phyloP scores from a whole-genome alignment of 768 basidiomycete genomes.

The Podaxis pistillaris region DNA sequence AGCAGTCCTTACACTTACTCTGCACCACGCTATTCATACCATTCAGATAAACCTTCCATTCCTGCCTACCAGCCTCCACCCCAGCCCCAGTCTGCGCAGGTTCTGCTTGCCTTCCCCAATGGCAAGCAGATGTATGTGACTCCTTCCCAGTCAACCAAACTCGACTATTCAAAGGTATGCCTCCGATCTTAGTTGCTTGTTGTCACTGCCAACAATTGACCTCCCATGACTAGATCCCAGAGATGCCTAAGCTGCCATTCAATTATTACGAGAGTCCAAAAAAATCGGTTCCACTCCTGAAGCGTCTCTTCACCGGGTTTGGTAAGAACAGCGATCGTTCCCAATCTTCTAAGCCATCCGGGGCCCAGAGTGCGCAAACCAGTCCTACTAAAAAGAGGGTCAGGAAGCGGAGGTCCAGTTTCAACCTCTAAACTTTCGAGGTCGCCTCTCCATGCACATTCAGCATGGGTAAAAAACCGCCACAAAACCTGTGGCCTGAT shows the following conservation, averaged over 20 bases:
- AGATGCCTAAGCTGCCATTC: conserved; percentile 17
- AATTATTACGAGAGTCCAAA: conserved; percentile 16
- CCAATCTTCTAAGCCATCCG: conserved; percentile 5
- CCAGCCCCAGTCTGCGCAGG: neutral
- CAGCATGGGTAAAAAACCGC: neutral
- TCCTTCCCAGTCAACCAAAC: conserved; percentile 7
- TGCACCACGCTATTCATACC: conserved; percentile 2
- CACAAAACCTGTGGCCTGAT: neutral
- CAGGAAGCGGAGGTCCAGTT: conserved; percentile 5
- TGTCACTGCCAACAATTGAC: neutral
- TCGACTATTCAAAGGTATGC: conserved; percentile 8
- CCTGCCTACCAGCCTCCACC: neutral
- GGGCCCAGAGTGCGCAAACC: neutral
- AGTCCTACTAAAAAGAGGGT: neutral
- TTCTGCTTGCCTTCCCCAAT: conserved; percentile 4
- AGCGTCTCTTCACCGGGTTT: conserved; percentile 20
- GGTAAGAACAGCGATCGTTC: conserved; percentile 12
- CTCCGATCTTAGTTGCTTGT: neutral
- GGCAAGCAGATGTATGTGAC: neutral
- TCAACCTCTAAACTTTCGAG: neutral
- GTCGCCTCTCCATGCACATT: neutral
- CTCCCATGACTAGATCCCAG: conserved; percentile 10
- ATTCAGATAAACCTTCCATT: neutral
- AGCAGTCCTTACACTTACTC: neutral
- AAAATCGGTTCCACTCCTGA: conserved; percentile 16